Evolutionary conservation across 1,139 yeast species (phyloP), one percentile per base, ranked within the genome.

Genomic region (Yamadazyma blattariae): DNA sequence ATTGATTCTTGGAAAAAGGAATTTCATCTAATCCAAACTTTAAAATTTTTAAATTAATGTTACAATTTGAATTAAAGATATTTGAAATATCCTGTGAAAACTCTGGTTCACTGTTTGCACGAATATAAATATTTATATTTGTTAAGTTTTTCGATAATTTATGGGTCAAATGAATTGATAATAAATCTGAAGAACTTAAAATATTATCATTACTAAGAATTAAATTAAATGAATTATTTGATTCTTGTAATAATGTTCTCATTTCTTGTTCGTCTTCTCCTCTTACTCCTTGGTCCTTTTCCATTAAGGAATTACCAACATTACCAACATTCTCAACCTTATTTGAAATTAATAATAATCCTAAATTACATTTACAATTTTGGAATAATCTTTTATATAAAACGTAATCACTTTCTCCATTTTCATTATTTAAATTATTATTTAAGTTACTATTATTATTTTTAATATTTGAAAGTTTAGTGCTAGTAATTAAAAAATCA

Each of bases 161-260:
- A 30, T 48, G 48, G 16, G 55, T 53, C 30, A 59, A 40, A 36
- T 58, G 56, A 17, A 65, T 43, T 2, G 64, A 52, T 27, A 64
- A 54, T 30, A 61, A 50, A 36, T 65, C 71, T 21, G 62, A 59
- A 1, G 59, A 46, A 39, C 66, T 60, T 34, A 65, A 51, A n/a
- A 57, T 43, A 42, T 61, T 60, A 34, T 60, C 61, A 43, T 60
- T 62, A 33, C 50, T 54, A 33, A 64, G 47, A 13, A 63, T 47
- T 13, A 63, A 40, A 41, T 59, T 57, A 12, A 60, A 35, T 1
- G 31, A 8, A 20, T 29, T 14, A n/a, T 13, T 37, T 33, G 27
- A 29, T 25, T 45, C 43, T 17, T 5, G 7, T n/a, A 26, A 19
- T 16, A 37, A 26, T 13, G 36, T 33, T 16, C 37, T 35, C 11